Evolutionary conservation across 2,329 filamentous ascomycete species (phyloP), one percentile per base, ranked within the genome.

Genomic region (Escovopsis sp.): DNA sequence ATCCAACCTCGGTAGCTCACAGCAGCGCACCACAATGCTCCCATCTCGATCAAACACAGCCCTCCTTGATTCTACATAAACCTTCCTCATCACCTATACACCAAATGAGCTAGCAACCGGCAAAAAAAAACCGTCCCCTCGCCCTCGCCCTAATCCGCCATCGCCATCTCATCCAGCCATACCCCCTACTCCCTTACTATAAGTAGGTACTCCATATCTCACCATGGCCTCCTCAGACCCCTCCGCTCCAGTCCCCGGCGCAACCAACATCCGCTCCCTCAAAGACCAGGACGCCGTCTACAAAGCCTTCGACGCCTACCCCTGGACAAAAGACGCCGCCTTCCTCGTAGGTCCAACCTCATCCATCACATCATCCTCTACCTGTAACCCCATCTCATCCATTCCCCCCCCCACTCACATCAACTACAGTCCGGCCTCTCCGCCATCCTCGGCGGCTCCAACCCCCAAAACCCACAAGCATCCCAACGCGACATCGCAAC

Each of bases 261-360:
- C 59, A 16, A 56, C 61, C 37, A 49, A 57, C 47, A 65, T 66
- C 47, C 62, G 61, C 45, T 60, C 59, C 16, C 57, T 65, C 39
- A 56, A 52, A 32, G 55, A 59, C 43, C 51, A 67, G 41, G 57
- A 60, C 46, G 55, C 63, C 39, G 57, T 77, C 44, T 83, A 75
- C 56, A 61, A 65, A 43, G 71, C 77, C 46, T 72, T 85, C 39
- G 76, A 82, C 51, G 60, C 62, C 20, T 84, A 84, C 53, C 68
- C 72, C 14, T 86, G 81, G 81, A 68, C 68, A 45, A 70, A 71
- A 46, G 81, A 86, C 58, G 65, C 68, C 40, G 74, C 76, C 48
- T 86, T 84, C 53, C 76, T 83, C 61, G 76, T 76, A 61, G 35
- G 50, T 41, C 32, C 10, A 15, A 8, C 11, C 8, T 11, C 12